A percentile compares a stretch with the other conserved stretches of the same genome.
phyloP scores from a whole-genome alignment of 83 land plant genomes.

The Picea abies region DNA sequence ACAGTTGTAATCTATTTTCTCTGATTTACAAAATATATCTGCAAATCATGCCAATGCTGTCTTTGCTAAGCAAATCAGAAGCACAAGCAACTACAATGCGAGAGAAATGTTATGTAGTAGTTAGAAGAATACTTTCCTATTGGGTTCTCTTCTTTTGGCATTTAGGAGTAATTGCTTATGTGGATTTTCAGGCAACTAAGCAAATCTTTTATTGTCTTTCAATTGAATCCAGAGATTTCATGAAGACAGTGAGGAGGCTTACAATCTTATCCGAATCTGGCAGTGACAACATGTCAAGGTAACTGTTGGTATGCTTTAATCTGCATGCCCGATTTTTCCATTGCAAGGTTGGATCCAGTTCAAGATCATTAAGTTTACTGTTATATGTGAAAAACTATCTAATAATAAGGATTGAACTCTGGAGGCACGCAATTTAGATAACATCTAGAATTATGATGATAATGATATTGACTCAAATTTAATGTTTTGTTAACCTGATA shows the following conservation, averaged over 20 bases:
- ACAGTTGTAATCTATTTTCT: no score
- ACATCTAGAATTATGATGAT: neutral
- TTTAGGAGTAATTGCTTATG: neutral
- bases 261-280: no score
- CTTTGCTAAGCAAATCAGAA: neutral
- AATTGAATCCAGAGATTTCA: slow-evolving; percentile 42
- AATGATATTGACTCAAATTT: neutral
- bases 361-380: slow-evolving; percentile 1
- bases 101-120: neutral
- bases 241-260: slow-evolving; percentile 44
- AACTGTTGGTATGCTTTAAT: neutral
- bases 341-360: neutral
- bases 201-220: neutral
- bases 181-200: neutral
- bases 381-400: neutral
- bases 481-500: neutral
- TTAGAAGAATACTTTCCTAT: neutral
- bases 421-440: neutral
- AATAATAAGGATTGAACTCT: neutral
- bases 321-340: neutral
- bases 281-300: slow-evolving; percentile 33
- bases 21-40: neutral
- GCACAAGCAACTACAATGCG: neutral
- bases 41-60: neutral
- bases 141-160: neutral